Conservation (phyloP, 495 filamentous ascomycete species). For the Mytilinidion resinicola region DNA sequence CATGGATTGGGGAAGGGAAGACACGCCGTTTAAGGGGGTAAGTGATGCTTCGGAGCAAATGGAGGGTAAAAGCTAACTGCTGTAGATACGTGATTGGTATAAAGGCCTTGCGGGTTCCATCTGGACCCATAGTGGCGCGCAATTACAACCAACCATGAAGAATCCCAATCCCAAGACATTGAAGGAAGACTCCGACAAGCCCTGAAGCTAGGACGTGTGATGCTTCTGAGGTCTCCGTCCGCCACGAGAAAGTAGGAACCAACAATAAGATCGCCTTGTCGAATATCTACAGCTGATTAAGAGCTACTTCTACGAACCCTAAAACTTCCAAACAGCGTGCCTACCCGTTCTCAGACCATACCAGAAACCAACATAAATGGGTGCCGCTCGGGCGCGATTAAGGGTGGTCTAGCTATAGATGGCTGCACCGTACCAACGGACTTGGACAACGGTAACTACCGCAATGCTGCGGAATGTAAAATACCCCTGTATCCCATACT, state of each 20-base stretch:
- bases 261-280: too few species aligned
- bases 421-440: too few species aligned
- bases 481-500: background rate
- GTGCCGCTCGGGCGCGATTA: too few species aligned
- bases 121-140: conserved; percentile 1
- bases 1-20: conserved; percentile 50
- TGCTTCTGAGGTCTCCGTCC: too few species aligned
- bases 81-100: conserved; percentile 10
- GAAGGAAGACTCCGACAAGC: too few species aligned
- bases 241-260: too few species aligned
- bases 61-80: background rate
- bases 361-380: too few species aligned
- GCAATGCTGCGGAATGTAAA: background rate
- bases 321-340: background rate
- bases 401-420: too few species aligned
- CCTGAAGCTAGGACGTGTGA: too few species aligned
- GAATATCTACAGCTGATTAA: too few species aligned
- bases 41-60: background rate
- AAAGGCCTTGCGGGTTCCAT: conserved; percentile 4
- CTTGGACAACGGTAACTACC: background rate
- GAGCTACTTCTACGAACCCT: background rate
- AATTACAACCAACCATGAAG: too few species aligned
- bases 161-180: too few species aligned
- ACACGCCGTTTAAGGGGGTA: background rate
- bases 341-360: background rate